Evolutionary conservation across 176 grass and related monocot genomes (phyloP).

Genomic region (Musa acuminata): DNA sequence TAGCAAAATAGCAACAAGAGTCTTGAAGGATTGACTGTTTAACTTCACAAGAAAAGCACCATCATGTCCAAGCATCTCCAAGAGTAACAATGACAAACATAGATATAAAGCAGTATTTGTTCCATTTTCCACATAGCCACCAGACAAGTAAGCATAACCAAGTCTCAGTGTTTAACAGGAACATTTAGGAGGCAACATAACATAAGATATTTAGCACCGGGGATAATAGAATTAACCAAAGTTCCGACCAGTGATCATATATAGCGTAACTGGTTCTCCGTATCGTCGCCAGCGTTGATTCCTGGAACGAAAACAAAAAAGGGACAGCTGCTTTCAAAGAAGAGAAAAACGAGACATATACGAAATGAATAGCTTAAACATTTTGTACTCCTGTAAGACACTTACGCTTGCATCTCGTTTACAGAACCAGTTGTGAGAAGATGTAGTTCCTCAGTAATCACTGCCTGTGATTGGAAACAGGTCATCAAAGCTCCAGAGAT

Average conservation of each 20-base stretch:
- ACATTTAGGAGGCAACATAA: background rate
- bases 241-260: background rate
- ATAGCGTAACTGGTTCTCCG: background rate
- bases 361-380: background rate
- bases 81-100: too few relatives aligned
- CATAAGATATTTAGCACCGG: background rate
- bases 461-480: conserved; percentile 20
- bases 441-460: background rate
- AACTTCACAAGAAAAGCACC: too few relatives aligned
- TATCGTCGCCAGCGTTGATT: background rate
- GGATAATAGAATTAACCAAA: background rate
- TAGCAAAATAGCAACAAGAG: background rate
- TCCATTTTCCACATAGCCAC: background rate
- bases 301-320: background rate
- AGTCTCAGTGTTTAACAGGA: background rate
- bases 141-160: background rate
- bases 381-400: too few relatives aligned
- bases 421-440: background rate
- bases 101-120: background rate
- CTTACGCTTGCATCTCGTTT: conserved; percentile 8
- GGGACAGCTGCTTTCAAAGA: background rate
- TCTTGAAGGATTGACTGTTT: background rate
- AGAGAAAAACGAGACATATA: background rate
- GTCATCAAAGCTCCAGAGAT: conserved; percentile 83
- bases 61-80: too few relatives aligned